Evolutionary conservation across 805 yeast species (phyloP).

Genomic region (Nakazawaea pomicola): DNA sequence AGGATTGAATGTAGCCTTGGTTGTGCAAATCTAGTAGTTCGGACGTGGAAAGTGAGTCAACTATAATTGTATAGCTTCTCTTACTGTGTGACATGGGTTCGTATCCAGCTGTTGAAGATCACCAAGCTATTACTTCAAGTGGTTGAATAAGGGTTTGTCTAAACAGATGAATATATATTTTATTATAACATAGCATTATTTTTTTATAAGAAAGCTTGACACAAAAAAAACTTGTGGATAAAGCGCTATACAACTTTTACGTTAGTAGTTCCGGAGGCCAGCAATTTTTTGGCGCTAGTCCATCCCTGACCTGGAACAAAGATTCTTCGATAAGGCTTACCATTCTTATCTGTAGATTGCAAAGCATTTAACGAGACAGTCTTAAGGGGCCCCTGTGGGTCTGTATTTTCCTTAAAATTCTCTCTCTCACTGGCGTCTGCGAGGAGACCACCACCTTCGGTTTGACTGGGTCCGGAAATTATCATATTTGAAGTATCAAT

Average conservation of each 20-base stretch:
- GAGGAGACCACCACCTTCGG: no score
- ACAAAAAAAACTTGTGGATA: no score
- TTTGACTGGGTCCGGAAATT: no score
- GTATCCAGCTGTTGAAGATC: neutral
- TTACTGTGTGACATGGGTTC: neutral
- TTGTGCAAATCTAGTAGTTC: constrained; percentile 17
- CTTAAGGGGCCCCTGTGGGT: no score
- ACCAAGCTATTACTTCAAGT: no score
- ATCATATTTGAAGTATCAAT: neutral
- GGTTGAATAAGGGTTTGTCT: no score
- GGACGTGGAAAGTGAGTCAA: constrained; percentile 24
- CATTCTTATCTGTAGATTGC: constrained; percentile 27
- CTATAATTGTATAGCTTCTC: constrained; percentile 19
- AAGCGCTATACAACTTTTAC: no score
- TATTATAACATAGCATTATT: no score
- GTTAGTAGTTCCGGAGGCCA: no score
- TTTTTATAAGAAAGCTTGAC: neutral
- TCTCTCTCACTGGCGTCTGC: no score
- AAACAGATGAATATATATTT: no score
- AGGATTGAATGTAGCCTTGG: constrained; percentile 18
- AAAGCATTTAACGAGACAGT: constrained; percentile 11
- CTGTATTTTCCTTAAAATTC: no score
- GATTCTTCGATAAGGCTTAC: constrained; percentile 37
- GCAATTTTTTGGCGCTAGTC: constrained; percentile 30
- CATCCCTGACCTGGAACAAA: constrained; percentile 49